phyloP scores from a whole-genome alignment of 148 eudicot species.

The Spergularia marina region DNA sequence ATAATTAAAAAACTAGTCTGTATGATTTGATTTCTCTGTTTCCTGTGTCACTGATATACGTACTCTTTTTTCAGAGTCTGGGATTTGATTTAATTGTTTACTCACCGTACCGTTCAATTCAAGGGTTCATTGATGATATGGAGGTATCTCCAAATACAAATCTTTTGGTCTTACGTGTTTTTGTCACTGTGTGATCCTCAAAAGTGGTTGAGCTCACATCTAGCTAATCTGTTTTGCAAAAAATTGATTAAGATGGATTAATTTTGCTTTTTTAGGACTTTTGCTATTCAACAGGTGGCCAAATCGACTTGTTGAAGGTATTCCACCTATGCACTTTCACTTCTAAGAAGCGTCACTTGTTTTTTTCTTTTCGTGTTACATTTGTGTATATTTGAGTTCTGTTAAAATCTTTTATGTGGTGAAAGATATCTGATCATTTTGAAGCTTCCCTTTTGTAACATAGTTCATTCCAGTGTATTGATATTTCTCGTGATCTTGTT shows the following conservation, averaged over 20 bases:
- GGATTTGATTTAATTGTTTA: conserved; percentile 97
- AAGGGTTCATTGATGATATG: conserved; percentile 77
- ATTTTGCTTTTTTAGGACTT: conserved; percentile 53
- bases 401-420: not conserved
- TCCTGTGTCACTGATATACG: conserved; percentile 16
- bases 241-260: conserved; percentile 12
- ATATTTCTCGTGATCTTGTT: not conserved
- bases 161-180: not conserved
- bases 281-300: conserved; percentile 51
- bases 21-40: conserved; percentile 12
- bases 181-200: not conserved
- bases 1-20: conserved; percentile 80
- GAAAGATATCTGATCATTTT: not conserved
- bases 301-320: conserved; percentile 66
- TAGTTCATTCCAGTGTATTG: too few relatives aligned
- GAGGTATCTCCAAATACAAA: conserved; percentile 46
- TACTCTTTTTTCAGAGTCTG: conserved; percentile 60
- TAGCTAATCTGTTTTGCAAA: not conserved
- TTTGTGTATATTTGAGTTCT: not conserved
- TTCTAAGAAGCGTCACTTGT: not conserved
- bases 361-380: not conserved
- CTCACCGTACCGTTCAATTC: conserved; percentile 86
- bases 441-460: not conserved
- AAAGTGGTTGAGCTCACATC: not conserved
- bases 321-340: not conserved